Evolutionary conservation across 2,329 filamentous ascomycete species (phyloP), one percentile per base, ranked within the genome.

Genomic region (Aspergillus hortae): DNA sequence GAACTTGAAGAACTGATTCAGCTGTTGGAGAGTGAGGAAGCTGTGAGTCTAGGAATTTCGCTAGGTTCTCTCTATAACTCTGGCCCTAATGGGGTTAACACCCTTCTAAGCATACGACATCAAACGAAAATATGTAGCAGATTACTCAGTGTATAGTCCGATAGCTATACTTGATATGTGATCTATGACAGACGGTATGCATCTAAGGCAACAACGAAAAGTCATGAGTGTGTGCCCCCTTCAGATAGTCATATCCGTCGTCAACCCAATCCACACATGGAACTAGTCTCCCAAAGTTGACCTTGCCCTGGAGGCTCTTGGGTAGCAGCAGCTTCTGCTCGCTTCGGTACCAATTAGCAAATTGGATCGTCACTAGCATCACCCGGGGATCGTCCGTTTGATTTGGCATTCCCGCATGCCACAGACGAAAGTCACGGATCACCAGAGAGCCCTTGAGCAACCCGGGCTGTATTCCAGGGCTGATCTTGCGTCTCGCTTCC

Each of bases 351-450:
- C 73, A 77, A 14, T 56, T 58, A 3, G 74, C 66, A 59, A 74
- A 74, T 52, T 69, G 62, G 10, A 73, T 64, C 46, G 66, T 64
- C 23, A 65, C 67, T 48, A 77, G 67, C 77, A 79, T 79, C 17
- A 79, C 71, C 36, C 77, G 64, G 17, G 73, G 70, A 3, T 72
- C 65, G 12, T 68, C 54, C 2, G 68, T 70, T 40, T 62, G 56
- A 61, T 79, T 80, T n/a, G 77, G 74, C 67, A 74, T 77, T 0
- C 77, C 76, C 6, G 75, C 76, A 65, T 80, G 77, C 76, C 76
- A 79, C 30, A 80, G 65, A 4, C 76, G 64, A 45, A 79, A 61
- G 55, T 80, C 77, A 5, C 77, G 68, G 41, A 80, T 67, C 36
- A 78, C 59, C 21, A 80, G 63, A 23, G 70, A 72, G 0, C 76